These are phyloP conservation scores for Fusarium pseudoanthophilum DNA, from an alignment of 2,329 filamentous ascomycete genomes.

Conservation along the genomic window DNA sequence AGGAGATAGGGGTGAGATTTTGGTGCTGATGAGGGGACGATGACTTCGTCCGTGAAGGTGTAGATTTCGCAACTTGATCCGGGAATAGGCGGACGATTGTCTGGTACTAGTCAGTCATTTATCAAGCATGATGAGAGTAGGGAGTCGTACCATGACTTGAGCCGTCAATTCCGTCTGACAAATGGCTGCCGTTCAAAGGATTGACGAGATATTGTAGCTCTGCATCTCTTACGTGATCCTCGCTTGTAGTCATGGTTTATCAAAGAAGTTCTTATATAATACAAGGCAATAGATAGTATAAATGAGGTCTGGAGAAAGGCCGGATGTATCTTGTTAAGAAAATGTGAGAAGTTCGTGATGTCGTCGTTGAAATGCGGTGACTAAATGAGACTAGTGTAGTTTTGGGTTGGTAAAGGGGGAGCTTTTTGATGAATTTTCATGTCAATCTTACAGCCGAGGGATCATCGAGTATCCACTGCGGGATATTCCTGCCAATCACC, in stretches of 20 bases:
- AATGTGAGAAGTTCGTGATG: background rate
- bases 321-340: background rate
- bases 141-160: constrained; percentile 13
- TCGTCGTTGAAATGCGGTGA: constrained; percentile 15
- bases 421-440: constrained; percentile 19
- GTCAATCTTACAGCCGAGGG: background rate
- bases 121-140: rapidly evolving
- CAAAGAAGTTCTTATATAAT: rapidly evolving
- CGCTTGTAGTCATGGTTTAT: background rate
- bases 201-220: background rate
- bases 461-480: background rate
- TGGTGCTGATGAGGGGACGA: constrained; percentile 86
- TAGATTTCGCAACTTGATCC: constrained; percentile 78
- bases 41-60: constrained; percentile 88
- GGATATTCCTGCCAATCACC: background rate
- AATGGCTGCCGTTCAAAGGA: background rate
- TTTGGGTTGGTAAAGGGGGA: constrained; percentile 7
- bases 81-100: constrained; percentile 13
- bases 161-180: constrained; percentile 13
- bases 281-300: rapidly evolving
- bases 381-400: constrained; percentile 17
- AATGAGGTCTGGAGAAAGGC: rapidly evolving
- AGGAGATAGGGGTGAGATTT: constrained; percentile 94
- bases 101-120: background rate
- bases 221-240: background rate